Evolutionary conservation across 2,329 filamentous ascomycete species (phyloP), one percentile per base, ranked within the genome.

Genomic region (Tricladium varicosporioides): DNA sequence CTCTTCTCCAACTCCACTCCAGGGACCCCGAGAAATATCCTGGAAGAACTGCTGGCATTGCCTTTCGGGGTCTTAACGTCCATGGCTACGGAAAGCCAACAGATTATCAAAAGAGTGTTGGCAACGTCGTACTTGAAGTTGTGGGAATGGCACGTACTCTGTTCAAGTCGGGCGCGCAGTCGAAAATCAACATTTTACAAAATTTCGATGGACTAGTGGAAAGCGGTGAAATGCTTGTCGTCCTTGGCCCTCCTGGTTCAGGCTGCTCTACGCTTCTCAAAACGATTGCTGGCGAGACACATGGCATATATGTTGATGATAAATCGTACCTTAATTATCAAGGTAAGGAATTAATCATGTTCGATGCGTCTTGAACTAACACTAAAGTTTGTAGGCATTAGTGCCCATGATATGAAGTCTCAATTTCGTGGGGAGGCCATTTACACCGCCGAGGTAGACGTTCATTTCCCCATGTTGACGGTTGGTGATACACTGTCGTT

Each of bases 401-500:
- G 19, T 16, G 5, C 16, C 14, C 22, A 58, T 2, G 8, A 42
- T 5, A 60, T 60, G 55, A 44, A 58, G 89, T 89, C 61, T 5
- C 81, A 81, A 9, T 81, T 79, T 0, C 73, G 78, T 62, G 74
- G 80, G 0, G 67, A 73, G 52, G 69, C 75, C 52, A 84, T 84
- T 75, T 73, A 75, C 46, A 75, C 89, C 61, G 84, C 89, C 13
- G 88, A 92, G 72, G 75, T 79, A 22, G 87, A 90, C 66, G 78
- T 85, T 46, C 88, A 91, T 69, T 91, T 91, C 61, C 85, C 88
- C 0, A 84, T 87, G 11, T 74, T 92, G 11, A 89, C 84, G 0
- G 87, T 91, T 16, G 84, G 85, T 1, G 79, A 90, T 59, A 92
- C 88, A 0, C 76, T 92, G 0, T 78, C 83, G 50, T 91, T 91